Evolutionary conservation across 2,329 filamentous ascomycete species (phyloP).

Genomic region (Aspergillus tubingensis): DNA sequence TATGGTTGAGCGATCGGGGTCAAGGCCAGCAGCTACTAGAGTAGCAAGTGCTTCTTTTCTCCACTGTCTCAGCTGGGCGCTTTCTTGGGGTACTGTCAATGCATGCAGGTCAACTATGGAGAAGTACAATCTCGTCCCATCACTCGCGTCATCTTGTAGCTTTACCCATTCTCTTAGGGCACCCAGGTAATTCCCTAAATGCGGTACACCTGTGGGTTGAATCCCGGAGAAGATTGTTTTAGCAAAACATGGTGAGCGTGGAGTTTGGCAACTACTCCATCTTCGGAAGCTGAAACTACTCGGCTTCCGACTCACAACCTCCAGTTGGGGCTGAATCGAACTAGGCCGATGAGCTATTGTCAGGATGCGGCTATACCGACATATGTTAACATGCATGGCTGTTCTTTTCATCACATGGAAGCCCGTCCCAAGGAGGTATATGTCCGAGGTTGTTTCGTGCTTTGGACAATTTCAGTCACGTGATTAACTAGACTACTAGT

Average conservation of each 20-base stretch:
- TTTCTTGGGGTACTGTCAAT: constrained; percentile 75
- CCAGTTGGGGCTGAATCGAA: neutral
- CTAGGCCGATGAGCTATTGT: neutral
- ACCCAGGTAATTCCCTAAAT: constrained; percentile 93
- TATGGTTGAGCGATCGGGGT: constrained; percentile 72
- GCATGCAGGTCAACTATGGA: constrained; percentile 94
- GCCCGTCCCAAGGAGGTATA: neutral
- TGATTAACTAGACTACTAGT: neutral
- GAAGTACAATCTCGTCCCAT: constrained; percentile 69
- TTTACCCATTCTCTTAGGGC: constrained; percentile 83
- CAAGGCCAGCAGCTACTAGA: constrained; percentile 79
- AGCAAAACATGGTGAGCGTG: constrained; percentile 1
- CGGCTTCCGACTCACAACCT: neutral
- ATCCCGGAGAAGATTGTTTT: constrained; percentile 86
- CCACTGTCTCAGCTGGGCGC: constrained; percentile 61
- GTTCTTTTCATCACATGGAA: neutral
- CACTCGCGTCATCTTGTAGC: constrained; percentile 66
- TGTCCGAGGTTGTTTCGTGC: neutral
- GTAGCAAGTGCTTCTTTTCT: constrained; percentile 76
- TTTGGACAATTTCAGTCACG: neutral
- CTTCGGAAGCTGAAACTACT: constrained; percentile 8
- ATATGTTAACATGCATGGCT: constrained; percentile 1
- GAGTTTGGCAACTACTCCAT: constrained; percentile 16
- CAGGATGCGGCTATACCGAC: neutral
- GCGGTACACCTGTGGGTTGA: constrained; percentile 90